Evolutionary conservation across 1,284 basidiomycete genomes (phyloP).

Genomic region (Tylopilus orsonianus): DNA sequence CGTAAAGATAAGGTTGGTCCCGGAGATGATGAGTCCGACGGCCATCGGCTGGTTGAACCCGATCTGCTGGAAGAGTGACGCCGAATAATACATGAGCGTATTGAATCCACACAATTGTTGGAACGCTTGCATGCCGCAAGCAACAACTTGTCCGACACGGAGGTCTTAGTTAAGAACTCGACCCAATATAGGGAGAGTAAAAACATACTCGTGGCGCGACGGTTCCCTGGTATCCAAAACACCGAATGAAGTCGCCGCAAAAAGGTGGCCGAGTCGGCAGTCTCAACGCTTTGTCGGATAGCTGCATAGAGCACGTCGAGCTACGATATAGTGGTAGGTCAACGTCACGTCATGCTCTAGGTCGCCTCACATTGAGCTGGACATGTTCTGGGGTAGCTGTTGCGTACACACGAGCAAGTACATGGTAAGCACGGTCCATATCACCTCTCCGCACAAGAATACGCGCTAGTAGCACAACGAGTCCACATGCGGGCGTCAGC

Average conservation of each 20-base stretch:
- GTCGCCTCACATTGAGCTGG: slow-evolving; percentile 53
- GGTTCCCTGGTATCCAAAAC: slow-evolving; percentile 56
- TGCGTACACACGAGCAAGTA: slow-evolving; percentile 69
- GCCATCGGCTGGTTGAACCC: slow-evolving; percentile 82
- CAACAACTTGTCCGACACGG: slow-evolving; percentile 50
- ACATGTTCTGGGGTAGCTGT: slow-evolving; percentile 63
- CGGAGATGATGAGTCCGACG: slow-evolving; percentile 75
- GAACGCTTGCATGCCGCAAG: slow-evolving; percentile 77
- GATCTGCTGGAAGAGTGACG: slow-evolving; percentile 77
- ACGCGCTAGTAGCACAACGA: slow-evolving; percentile 55
- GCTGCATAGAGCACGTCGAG: slow-evolving; percentile 59
- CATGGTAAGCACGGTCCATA: slow-evolving; percentile 45
- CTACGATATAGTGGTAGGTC: slow-evolving; percentile 29
- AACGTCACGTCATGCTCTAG: not conserved
- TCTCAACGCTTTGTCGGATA: slow-evolving; percentile 63
- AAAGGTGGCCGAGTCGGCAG: slow-evolving; percentile 62
- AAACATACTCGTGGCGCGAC: slow-evolving; percentile 67
- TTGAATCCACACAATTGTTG: slow-evolving; percentile 83
- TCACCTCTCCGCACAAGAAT: slow-evolving; percentile 64
- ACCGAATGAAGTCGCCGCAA: slow-evolving; percentile 56
- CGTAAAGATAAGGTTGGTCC: slow-evolving; percentile 82
- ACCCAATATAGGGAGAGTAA: slow-evolving; percentile 2
- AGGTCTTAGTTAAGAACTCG: not conserved
- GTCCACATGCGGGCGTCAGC: too few relatives aligned
- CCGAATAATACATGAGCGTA: slow-evolving; percentile 75